phyloP scores from a whole-genome alignment of 2,329 filamentous ascomycete species.

The Beauveria caledonica region DNA sequence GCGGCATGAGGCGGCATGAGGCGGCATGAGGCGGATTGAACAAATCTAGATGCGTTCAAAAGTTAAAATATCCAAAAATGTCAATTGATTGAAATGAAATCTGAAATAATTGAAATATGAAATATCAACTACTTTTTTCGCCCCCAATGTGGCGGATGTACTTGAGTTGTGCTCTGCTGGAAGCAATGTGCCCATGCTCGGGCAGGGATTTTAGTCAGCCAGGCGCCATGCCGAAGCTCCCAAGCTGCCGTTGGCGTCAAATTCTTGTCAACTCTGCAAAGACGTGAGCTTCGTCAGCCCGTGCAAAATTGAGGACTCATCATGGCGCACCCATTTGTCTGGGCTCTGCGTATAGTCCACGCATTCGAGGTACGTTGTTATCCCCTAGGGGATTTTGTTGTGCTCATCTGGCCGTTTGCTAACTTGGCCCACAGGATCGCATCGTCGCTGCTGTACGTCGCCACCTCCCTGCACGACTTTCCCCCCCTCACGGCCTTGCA shows the following conservation, averaged over 20 bases:
- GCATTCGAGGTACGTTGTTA: constrained; percentile 24
- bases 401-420: neutral
- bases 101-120: too few species aligned
- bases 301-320: neutral
- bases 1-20: too few species aligned
- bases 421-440: constrained; percentile 20
- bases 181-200: neutral
- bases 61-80: neutral
- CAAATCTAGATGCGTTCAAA: neutral
- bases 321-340: constrained; percentile 27
- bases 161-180: neutral
- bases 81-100: too few species aligned
- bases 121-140: accelerated
- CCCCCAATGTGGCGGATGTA: neutral
- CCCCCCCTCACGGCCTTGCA: neutral
- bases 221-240: neutral
- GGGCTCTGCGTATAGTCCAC: constrained; percentile 25
- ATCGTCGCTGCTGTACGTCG: constrained; percentile 25
- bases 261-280: neutral
- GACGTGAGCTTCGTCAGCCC: neutral
- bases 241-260: neutral
- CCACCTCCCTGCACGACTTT: neutral
- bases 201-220: constrained; percentile 3
- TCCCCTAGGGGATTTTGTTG: accelerated
- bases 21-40: neutral